A percentile compares a stretch with the other conserved stretches of the same genome.
Conservation (phyloP, 2,329 filamentous ascomycete genomes). For the Ambrosiella beaveri region DNA sequence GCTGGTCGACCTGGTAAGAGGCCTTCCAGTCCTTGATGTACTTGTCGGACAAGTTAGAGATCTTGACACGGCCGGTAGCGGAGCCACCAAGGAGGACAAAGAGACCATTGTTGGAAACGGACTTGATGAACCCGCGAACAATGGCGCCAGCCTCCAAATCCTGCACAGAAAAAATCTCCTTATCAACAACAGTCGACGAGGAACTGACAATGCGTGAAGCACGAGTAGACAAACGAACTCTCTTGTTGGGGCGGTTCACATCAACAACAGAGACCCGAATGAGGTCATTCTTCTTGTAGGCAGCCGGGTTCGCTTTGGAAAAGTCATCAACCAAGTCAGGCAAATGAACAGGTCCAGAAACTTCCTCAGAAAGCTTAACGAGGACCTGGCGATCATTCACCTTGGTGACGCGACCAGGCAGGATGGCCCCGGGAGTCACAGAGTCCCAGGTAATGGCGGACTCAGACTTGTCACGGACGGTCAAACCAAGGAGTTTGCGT, state of each 20-base stretch:
- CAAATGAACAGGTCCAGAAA: constrained; percentile 66
- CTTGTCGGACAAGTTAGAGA: constrained; percentile 75
- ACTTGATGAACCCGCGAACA: constrained; percentile 81
- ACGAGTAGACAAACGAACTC: constrained; percentile 60
- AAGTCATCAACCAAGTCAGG: constrained; percentile 80
- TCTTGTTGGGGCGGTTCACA: constrained; percentile 71
- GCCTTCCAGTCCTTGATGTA: constrained; percentile 95
- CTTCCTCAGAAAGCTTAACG: constrained; percentile 64
- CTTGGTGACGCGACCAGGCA: constrained; percentile 73
- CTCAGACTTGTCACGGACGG: constrained; percentile 20
- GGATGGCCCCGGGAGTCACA: constrained; percentile 60
- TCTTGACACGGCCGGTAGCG: constrained; percentile 65
- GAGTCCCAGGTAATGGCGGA: constrained; percentile 46
- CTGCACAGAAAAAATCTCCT: constrained; percentile 53
- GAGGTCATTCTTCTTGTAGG: constrained; percentile 69
- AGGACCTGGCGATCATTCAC: constrained; percentile 67
- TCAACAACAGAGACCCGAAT: constrained; percentile 72
- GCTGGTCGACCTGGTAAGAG: constrained; percentile 69
- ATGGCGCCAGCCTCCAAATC: constrained; percentile 63
- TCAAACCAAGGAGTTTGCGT: constrained; percentile 65
- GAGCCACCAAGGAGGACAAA: constrained; percentile 72
- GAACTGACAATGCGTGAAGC: constrained; percentile 71
- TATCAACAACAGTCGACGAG: constrained; percentile 61
- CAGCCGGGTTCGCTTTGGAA: constrained; percentile 55
- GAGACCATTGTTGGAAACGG: constrained; percentile 72